Evolutionary conservation across 2,329 filamentous ascomycete species (phyloP).

Genomic region (Colletotrichum filicis): DNA sequence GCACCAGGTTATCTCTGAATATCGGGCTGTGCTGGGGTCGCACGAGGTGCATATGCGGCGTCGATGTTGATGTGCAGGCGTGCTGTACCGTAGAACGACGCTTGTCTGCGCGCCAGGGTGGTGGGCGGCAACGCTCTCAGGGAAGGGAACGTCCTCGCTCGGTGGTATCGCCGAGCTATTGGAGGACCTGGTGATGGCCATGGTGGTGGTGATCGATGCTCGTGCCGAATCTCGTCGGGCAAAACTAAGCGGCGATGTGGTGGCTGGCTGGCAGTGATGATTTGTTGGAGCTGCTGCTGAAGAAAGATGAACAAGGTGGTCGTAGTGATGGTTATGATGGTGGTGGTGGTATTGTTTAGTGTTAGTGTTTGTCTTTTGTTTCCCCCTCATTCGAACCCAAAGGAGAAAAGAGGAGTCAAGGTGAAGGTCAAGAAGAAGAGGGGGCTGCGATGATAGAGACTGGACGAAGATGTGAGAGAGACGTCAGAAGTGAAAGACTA

Average conservation of each 20-base stretch:
- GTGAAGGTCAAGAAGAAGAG: background rate
- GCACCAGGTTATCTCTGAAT: background rate
- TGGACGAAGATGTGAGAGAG: background rate
- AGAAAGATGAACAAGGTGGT: background rate
- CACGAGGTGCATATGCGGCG: slow-evolving; percentile 20
- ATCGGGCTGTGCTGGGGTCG: background rate
- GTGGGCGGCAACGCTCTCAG: slow-evolving; percentile 25
- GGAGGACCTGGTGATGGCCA: slow-evolving; percentile 11
- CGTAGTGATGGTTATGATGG: background rate
- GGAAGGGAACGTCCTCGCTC: background rate
- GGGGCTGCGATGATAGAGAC: background rate
- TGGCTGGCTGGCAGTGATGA: slow-evolving; percentile 18
- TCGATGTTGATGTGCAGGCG: slow-evolving; percentile 7
- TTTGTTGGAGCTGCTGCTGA: slow-evolving; percentile 7
- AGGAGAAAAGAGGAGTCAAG: slow-evolving; percentile 16
- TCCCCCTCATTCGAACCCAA: slow-evolving; percentile 6
- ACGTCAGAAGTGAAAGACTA: background rate
- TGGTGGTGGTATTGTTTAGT: slow-evolving; percentile 8
- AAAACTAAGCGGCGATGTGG: background rate
- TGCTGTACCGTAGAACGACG: background rate
- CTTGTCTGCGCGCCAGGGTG: background rate
- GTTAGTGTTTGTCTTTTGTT: slow-evolving; percentile 7
- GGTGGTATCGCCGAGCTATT: slow-evolving; percentile 22
- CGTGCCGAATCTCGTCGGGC: slow-evolving; percentile 27
- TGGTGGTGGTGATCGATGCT: slow-evolving; percentile 17